Percentiles rank a stretch among this genome's conserved stretches.
These are phyloP conservation scores for Avicennia marina DNA, from an alignment of 257 asterid species.

Conservation along the genomic window DNA sequence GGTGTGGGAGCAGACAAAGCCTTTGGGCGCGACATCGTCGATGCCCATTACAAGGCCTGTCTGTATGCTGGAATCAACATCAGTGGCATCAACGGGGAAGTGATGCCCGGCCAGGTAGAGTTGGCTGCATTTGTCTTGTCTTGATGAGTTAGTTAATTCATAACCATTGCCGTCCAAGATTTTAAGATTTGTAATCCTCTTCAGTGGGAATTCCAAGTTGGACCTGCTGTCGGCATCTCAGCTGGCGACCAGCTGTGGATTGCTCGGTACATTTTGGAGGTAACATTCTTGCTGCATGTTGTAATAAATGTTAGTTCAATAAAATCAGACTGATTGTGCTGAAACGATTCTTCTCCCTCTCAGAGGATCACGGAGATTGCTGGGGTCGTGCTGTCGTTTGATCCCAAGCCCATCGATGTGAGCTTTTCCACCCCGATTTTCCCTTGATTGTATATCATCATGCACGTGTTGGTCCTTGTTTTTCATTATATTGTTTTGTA, in stretches of 20 bases:
- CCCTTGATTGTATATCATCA: not conserved
- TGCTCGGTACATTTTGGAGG: constrained; percentile 84
- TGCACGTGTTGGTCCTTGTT: too few relatives aligned
- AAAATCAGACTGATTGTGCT: not conserved
- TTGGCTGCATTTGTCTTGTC: too few relatives aligned
- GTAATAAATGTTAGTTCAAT: not conserved
- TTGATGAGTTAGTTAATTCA: too few relatives aligned
- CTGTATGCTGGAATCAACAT: constrained; percentile 80
- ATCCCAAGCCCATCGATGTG: constrained; percentile 83
- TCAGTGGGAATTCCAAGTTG: constrained; percentile 92
- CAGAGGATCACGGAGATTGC: constrained; percentile 93
- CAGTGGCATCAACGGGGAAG: constrained; percentile 90
- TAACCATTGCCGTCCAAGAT: not conserved
- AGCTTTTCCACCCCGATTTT: not conserved
- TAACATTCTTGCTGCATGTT: constrained; percentile 4
- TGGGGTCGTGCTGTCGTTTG: constrained; percentile 79
- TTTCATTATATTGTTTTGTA: not conserved
- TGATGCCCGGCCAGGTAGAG: constrained; percentile 90
- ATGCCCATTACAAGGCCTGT: constrained; percentile 84
- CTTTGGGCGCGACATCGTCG: constrained; percentile 81
- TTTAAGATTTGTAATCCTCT: not conserved
- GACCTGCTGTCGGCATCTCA: constrained; percentile 69
- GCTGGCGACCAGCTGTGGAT: constrained; percentile 75
- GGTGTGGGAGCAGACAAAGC: constrained; percentile 89
- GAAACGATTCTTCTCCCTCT: constrained; percentile 10